Evolutionary conservation across 768 basidiomycete genomes (phyloP).

Genomic region (Auriculariales sp.): DNA sequence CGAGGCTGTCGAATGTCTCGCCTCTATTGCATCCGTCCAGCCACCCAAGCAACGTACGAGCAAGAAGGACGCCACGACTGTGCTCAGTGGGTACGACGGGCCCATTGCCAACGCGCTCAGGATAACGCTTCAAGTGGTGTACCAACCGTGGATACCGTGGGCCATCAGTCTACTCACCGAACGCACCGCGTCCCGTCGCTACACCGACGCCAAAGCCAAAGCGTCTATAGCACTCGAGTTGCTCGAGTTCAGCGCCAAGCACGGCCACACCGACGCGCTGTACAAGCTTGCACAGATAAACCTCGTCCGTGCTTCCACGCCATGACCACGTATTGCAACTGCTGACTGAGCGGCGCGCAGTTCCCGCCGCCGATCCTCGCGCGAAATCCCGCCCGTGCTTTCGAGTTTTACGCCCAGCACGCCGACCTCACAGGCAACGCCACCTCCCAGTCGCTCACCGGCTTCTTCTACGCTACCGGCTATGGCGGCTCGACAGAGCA

Average conservation of each 20-base stretch:
- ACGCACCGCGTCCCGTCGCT: slow-evolving; percentile 10
- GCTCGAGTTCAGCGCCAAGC: slow-evolving; percentile 64
- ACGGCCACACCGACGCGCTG: slow-evolving; percentile 63
- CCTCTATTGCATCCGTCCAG: slow-evolving; percentile 46
- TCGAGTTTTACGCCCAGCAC: slow-evolving; percentile 46
- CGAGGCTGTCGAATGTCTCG: slow-evolving; percentile 54
- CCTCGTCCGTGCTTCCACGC: slow-evolving; percentile 31
- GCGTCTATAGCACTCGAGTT: slow-evolving; percentile 74
- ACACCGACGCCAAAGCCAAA: slow-evolving; percentile 50
- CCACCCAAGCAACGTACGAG: no score
- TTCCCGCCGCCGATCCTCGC: slow-evolving; percentile 27
- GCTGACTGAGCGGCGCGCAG: slow-evolving; percentile 4
- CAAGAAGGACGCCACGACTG: slow-evolving; percentile 39
- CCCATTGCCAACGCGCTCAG: slow-evolving; percentile 58
- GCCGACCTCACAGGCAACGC: slow-evolving; percentile 66
- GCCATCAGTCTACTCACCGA: slow-evolving; percentile 26
- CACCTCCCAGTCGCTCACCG: slow-evolving; percentile 71
- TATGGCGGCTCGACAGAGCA: slow-evolving; percentile 32
- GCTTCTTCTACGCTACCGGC: slow-evolving; percentile 82
- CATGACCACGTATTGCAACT: not conserved
- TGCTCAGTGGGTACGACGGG: slow-evolving; percentile 50
- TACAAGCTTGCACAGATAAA: slow-evolving; percentile 54
- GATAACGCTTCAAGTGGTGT: slow-evolving; percentile 49
- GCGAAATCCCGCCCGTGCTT: slow-evolving; percentile 46
- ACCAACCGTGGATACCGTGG: slow-evolving; percentile 37